A percentile compares a stretch with the other conserved stretches of the same genome.
Conservation (phyloP, 192 early-diverging fungal species). For the Coemansia umbellata region DNA sequence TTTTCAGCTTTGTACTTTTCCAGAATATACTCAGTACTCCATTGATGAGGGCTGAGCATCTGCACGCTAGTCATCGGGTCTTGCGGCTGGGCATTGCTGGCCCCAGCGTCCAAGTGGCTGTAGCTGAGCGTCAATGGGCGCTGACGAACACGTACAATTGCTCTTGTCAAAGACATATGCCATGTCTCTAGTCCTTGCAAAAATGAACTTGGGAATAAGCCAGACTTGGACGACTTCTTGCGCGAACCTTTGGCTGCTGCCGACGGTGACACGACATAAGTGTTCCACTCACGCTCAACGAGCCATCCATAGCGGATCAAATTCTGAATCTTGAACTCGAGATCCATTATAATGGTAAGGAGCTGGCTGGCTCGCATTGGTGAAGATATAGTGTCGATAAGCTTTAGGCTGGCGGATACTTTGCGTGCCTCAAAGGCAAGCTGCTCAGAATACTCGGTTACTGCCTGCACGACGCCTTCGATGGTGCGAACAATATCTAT, state of each 20-base stretch:
- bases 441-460: constrained; percentile 29
- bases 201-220: constrained; percentile 22
- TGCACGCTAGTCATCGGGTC: background rate
- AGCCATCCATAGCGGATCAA: constrained; percentile 46
- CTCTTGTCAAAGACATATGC: constrained; percentile 25
- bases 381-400: constrained; percentile 25
- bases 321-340: constrained; percentile 38
- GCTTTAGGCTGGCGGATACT: constrained; percentile 27
- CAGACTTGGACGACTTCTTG: background rate
- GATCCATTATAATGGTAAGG: constrained; percentile 19
- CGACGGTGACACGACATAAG: constrained; percentile 14
- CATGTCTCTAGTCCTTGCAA: constrained; percentile 33
- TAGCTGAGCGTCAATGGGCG: constrained; percentile 10
- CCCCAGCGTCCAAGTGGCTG: background rate
- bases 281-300: constrained; percentile 39
- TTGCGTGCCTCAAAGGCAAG: constrained; percentile 32
- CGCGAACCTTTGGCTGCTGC: background rate
- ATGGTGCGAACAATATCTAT: constrained; percentile 37
- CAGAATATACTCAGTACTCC: constrained; percentile 41
- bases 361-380: constrained; percentile 25
- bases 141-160: constrained; percentile 21
- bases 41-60: constrained; percentile 7
- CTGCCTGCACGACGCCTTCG: constrained; percentile 21
- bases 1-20: constrained; percentile 31
- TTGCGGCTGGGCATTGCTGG: constrained; percentile 6